A percentile compares a stretch with the other conserved stretches of the same genome.
Evolutionary conservation across 176 grass and related monocot species (phyloP).

Genomic region (Aegilops sharonensis): DNA sequence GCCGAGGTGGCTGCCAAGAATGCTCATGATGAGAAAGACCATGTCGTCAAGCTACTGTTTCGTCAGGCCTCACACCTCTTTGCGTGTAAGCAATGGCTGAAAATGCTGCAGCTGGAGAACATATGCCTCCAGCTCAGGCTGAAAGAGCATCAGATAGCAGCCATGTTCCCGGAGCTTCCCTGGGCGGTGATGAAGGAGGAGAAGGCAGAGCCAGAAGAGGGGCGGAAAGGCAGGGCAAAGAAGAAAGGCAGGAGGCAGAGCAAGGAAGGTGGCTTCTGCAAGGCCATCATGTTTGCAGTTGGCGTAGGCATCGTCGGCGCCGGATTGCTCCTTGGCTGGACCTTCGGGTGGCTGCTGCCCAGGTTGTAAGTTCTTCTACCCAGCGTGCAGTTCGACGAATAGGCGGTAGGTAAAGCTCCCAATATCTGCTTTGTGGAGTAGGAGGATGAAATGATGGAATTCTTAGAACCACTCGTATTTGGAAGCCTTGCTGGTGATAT

Average conservation of each 20-base stretch:
- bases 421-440: slow-evolving; percentile 9
- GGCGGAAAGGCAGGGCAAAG: slow-evolving; percentile 18
- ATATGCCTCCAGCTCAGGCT: slow-evolving; percentile 81
- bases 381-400: background rate
- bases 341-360: slow-evolving; percentile 73
- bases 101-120: slow-evolving; percentile 85
- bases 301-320: slow-evolving; percentile 79
- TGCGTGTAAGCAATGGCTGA: slow-evolving; percentile 88
- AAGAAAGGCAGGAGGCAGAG: slow-evolving; percentile 50
- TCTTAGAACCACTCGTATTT: slow-evolving; percentile 19
- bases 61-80: slow-evolving; percentile 83
- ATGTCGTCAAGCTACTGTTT: slow-evolving; percentile 80
- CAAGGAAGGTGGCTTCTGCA: slow-evolving; percentile 34
- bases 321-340: slow-evolving; percentile 90
- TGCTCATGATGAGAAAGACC: slow-evolving; percentile 79
- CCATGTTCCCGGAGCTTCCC: slow-evolving; percentile 59
- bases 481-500: slow-evolving; percentile 20
- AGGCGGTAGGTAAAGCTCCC: slow-evolving; percentile 1
- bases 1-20: slow-evolving; percentile 83
- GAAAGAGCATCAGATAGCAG: slow-evolving; percentile 59
- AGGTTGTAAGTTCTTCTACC: slow-evolving; percentile 25
- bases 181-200: slow-evolving; percentile 45
- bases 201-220: slow-evolving; percentile 20
- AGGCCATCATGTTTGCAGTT: slow-evolving; percentile 51
- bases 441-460: background rate